Conservation (phyloP, 1,284 basidiomycete genomes). For the Cutaneotrichosporon cavernicola region DNA sequence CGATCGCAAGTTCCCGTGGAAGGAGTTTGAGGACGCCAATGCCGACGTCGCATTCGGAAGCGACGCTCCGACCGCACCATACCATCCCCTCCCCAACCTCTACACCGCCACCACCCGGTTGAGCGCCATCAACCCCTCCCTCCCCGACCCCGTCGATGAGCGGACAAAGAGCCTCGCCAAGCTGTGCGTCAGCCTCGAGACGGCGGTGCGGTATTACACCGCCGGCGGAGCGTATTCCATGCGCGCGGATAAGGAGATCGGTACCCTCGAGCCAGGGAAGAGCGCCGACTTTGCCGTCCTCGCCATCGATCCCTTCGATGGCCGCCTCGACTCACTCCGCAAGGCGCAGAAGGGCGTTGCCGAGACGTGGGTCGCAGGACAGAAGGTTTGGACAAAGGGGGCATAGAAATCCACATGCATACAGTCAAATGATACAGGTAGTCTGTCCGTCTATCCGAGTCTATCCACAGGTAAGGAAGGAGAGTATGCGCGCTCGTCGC, state of each 20-base stretch:
- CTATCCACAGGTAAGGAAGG: slow-evolving; percentile 1
- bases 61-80: slow-evolving; percentile 37
- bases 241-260: slow-evolving; percentile 22
- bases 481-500: neutral
- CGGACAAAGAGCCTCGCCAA: slow-evolving; percentile 15
- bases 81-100: slow-evolving; percentile 34
- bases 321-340: slow-evolving; percentile 30
- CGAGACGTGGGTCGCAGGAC: slow-evolving; percentile 36
- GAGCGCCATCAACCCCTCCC: slow-evolving; percentile 30
- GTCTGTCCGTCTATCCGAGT: neutral
- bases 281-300: slow-evolving; percentile 38
- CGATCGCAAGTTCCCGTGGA: slow-evolving; percentile 38
- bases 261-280: slow-evolving; percentile 31
- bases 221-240: slow-evolving; percentile 32
- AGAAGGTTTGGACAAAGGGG: slow-evolving; percentile 17
- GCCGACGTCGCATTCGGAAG: slow-evolving; percentile 36
- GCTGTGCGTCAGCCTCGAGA: slow-evolving; percentile 23
- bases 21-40: slow-evolving; percentile 31
- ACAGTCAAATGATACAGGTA: neutral
- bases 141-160: slow-evolving; percentile 20
- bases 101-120: slow-evolving; percentile 38
- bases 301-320: slow-evolving; percentile 33
- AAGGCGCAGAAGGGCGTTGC: slow-evolving; percentile 32
- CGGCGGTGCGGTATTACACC: slow-evolving; percentile 29
- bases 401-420: slow-evolving; percentile 4